These are phyloP conservation scores for Exidia glandulosa DNA, from an alignment of 768 basidiomycete species.

Conservation along the genomic window DNA sequence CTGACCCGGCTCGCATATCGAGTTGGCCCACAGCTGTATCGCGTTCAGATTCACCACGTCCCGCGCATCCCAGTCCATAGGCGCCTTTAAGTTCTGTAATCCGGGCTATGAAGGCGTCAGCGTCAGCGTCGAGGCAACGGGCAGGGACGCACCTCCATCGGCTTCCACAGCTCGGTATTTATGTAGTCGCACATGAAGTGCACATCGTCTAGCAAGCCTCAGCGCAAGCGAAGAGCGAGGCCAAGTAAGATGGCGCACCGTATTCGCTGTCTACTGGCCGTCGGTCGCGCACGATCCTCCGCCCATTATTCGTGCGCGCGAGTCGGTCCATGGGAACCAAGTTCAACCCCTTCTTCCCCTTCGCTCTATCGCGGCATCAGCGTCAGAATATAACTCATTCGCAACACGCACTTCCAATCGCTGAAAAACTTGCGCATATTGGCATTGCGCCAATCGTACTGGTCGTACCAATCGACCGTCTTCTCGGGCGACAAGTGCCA, in stretches of 20 bases:
- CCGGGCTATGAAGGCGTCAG: background rate
- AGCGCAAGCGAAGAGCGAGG: background rate
- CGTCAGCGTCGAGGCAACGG: background rate
- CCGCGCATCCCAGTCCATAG: background rate
- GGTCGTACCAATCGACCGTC: background rate
- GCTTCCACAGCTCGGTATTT: background rate
- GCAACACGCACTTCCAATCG: background rate
- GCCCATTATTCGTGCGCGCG: background rate
- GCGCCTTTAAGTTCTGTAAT: background rate
- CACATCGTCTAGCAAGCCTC: background rate
- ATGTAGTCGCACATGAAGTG: background rate
- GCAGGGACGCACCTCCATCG: background rate
- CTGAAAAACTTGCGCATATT: background rate
- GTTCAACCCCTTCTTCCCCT: background rate
- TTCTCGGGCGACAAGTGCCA: background rate
- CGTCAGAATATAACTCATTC: background rate
- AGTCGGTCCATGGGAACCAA: background rate
- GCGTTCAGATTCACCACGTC: background rate
- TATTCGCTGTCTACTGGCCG: background rate
- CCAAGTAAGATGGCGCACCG: background rate
- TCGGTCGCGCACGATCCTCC: background rate
- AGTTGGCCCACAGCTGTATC: background rate
- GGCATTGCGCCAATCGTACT: background rate
- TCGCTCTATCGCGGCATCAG: background rate
- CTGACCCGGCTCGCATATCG: background rate